Conservation (phyloP, 345 rosid species). For the Citrus inodora region DNA sequence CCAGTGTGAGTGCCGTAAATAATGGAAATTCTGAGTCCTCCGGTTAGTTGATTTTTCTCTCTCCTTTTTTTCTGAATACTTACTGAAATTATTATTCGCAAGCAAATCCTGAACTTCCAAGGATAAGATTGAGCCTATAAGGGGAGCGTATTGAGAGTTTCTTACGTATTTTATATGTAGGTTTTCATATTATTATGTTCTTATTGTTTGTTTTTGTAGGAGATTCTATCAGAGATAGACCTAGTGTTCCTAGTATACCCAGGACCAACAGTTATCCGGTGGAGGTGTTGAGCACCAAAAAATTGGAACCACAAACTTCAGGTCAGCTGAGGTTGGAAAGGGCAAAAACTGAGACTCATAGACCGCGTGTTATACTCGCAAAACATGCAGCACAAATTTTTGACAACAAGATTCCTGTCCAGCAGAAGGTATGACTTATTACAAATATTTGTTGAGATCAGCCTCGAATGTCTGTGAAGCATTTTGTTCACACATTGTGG, state of each 20-base stretch:
- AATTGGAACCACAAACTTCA: constrained; percentile 40
- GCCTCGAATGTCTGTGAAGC: background rate
- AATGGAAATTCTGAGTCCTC: constrained; percentile 37
- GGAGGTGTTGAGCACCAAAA: constrained; percentile 32
- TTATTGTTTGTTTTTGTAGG: constrained; percentile 33
- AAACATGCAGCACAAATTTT: constrained; percentile 80
- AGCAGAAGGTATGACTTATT: constrained; percentile 56
- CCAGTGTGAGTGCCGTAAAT: constrained; percentile 25
- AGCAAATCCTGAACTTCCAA: background rate
- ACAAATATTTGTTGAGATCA: background rate
- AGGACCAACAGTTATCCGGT: constrained; percentile 32
- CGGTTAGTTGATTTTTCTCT: constrained; percentile 26
- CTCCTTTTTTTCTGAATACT: background rate
- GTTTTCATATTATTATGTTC: constrained; percentile 9
- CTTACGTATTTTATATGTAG: background rate
- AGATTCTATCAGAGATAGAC: constrained; percentile 19
- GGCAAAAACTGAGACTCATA: constrained; percentile 73
- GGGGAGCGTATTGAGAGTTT: background rate
- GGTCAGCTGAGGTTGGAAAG: constrained; percentile 53
- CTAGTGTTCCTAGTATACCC: constrained; percentile 11
- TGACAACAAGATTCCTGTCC: constrained; percentile 63
- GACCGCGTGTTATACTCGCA: constrained; percentile 53
- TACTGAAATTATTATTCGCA: background rate
- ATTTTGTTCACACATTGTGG: background rate
- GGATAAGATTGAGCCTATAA: background rate